phyloP scores from a whole-genome alignment of 139 green algal genomes.

The Pseudopediastrum boryanum region DNA sequence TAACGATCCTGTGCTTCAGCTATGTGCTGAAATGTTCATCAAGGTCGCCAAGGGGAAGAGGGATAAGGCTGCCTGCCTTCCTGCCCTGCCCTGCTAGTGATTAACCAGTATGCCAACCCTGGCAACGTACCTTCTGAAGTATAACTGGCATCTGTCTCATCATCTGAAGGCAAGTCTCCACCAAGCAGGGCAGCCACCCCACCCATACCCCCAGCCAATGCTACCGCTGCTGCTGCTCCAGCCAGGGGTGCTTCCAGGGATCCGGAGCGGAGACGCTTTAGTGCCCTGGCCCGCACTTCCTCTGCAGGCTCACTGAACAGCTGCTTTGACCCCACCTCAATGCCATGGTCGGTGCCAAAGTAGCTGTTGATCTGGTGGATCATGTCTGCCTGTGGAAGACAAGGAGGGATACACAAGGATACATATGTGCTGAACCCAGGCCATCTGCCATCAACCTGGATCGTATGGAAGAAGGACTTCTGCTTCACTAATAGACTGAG shows the following conservation, averaged over 20 bases:
- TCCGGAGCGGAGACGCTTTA: slow-evolving; percentile 10
- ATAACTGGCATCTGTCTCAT: slow-evolving; percentile 57
- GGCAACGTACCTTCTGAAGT: neutral
- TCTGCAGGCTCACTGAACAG: slow-evolving; percentile 44
- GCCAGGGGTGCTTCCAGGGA: slow-evolving; percentile 8
- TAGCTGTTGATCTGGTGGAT: slow-evolving; percentile 67
- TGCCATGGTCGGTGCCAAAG: slow-evolving; percentile 64
- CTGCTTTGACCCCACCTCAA: slow-evolving; percentile 47
- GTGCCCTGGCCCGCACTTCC: slow-evolving; percentile 2
- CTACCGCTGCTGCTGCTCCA: neutral
- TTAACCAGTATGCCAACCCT: neutral
- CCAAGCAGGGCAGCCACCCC: slow-evolving; percentile 29
- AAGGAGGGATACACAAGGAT: too few relatives aligned
- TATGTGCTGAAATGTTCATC: too few relatives aligned
- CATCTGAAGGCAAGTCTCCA: slow-evolving; percentile 44
- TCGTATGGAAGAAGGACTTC: too few relatives aligned
- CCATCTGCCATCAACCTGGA: too few relatives aligned
- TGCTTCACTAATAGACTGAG: too few relatives aligned
- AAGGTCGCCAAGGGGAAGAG: too few relatives aligned
- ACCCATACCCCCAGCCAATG: neutral
- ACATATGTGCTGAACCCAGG: too few relatives aligned
- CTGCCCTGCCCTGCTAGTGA: too few relatives aligned
- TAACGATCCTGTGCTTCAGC: too few relatives aligned
- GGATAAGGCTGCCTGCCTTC: too few relatives aligned
- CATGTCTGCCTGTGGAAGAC: slow-evolving; percentile 64